Percentiles rank a stretch among this genome's conserved stretches.
phyloP scores from a whole-genome alignment of 2,329 filamentous ascomycete species.

The Dactylellina sp. region DNA sequence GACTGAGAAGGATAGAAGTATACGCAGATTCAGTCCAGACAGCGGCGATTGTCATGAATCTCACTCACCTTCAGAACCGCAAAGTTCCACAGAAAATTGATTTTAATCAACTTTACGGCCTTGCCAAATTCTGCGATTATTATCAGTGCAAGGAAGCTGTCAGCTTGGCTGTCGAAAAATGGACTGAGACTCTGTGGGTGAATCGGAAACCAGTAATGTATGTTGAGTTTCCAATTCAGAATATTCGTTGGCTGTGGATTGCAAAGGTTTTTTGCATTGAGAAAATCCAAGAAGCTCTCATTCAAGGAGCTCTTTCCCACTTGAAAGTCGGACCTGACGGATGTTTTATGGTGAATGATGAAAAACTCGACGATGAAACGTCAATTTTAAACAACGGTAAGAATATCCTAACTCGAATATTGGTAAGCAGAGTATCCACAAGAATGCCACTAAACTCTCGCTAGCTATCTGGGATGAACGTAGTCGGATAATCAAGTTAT shows the following conservation, averaged over 20 bases:
- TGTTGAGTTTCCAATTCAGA: no score
- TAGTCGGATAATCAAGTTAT: no score
- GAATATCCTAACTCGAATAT: no score
- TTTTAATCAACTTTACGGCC: not conserved
- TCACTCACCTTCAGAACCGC: conserved; percentile 1
- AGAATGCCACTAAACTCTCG: no score
- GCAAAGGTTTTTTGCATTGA: conserved; percentile 10
- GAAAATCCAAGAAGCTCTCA: not conserved
- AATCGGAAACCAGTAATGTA: no score
- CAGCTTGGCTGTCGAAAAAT: not conserved
- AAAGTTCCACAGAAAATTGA: not conserved
- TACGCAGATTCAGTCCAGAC: not conserved
- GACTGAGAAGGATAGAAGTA: not conserved
- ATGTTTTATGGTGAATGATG: no score
- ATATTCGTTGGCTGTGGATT: conserved; percentile 11
- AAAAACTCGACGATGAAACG: no score
- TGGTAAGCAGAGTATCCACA: no score
- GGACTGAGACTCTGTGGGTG: no score
- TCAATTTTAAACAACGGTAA: no score
- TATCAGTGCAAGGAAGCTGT: conserved; percentile 4
- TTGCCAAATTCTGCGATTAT: conserved; percentile 6
- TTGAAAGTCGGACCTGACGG: no score
- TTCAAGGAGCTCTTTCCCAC: not conserved
- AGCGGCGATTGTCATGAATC: not conserved
- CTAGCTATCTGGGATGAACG: no score